These are phyloP conservation scores for Venturia aucupariae DNA, from an alignment of 2,329 filamentous ascomycete species.

Conservation along the genomic window DNA sequence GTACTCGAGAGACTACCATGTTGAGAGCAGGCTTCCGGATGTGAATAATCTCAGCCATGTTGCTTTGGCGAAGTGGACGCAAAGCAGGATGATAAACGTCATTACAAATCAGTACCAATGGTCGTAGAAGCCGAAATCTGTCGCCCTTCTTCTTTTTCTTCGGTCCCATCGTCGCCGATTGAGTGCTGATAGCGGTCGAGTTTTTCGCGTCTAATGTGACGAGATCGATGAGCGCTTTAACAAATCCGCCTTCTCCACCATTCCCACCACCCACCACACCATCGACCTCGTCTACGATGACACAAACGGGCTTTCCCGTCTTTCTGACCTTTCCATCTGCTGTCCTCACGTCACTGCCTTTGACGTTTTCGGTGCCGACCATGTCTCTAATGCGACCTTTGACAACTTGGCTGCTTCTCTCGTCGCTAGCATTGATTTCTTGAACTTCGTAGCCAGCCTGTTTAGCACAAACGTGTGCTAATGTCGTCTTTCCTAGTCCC, in stretches of 20 bases:
- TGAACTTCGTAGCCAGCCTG: conserved; percentile 95
- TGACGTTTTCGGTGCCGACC: conserved; percentile 89
- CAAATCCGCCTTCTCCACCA: conserved; percentile 79
- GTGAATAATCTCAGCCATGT: conserved; percentile 84
- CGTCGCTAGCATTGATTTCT: conserved; percentile 97
- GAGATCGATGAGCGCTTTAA: conserved; percentile 89
- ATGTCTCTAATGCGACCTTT: conserved; percentile 85
- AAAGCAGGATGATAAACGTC: conserved; percentile 91
- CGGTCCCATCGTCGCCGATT: conserved; percentile 19
- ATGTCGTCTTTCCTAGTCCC: conserved; percentile 87
- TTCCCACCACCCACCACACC: conserved; percentile 69
- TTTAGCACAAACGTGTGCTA: conserved; percentile 89
- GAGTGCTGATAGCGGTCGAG: conserved; percentile 27
- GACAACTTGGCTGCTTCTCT: conserved; percentile 81
- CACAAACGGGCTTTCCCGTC: conserved; percentile 76
- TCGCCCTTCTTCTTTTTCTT: conserved; percentile 67
- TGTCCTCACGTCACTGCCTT: conserved; percentile 50
- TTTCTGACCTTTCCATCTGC: conserved; percentile 53
- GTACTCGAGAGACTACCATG: conserved; percentile 72
- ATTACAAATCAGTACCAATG: conserved; percentile 91
- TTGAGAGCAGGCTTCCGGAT: conserved; percentile 83
- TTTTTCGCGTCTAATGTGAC: conserved; percentile 83
- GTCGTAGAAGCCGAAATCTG: conserved; percentile 76
- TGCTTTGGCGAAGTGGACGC: conserved; percentile 70
- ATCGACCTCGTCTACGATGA: conserved; percentile 94